A percentile compares a stretch with the other conserved stretches of the same genome.
phyloP scores from a whole-genome alignment of 805 yeast species.

The Kodamaea restingae region DNA sequence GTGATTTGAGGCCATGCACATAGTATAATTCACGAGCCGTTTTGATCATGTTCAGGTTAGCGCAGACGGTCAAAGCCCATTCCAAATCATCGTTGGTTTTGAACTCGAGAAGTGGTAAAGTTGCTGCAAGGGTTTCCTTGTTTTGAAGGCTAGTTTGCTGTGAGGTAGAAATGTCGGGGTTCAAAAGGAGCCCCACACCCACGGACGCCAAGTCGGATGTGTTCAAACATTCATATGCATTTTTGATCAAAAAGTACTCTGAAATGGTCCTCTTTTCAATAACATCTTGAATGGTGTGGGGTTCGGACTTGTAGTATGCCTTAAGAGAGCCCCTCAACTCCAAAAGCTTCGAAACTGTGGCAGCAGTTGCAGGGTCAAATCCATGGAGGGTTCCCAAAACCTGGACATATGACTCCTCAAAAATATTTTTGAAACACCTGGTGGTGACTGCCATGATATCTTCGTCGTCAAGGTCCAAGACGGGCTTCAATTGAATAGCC shows the following conservation, averaged over 20 bases:
- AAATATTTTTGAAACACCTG: constrained; percentile 47
- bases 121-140: constrained; percentile 45
- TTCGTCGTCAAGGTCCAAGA: constrained; percentile 25
- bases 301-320: constrained; percentile 24
- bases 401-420: constrained; percentile 53
- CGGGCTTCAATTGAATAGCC: constrained; percentile 29
- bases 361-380: constrained; percentile 59
- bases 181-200: constrained; percentile 59
- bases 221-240: constrained; percentile 52
- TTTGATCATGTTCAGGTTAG: constrained; percentile 55
- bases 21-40: constrained; percentile 56
- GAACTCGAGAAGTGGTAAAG: constrained; percentile 58
- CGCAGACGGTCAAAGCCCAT: constrained; percentile 73
- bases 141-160: constrained; percentile 32
- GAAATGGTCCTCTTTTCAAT: constrained; percentile 38
- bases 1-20: constrained; percentile 43
- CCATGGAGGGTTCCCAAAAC: constrained; percentile 57
- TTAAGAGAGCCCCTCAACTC: constrained; percentile 61
- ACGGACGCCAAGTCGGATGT: constrained; percentile 56
- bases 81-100: constrained; percentile 72
- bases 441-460: constrained; percentile 25
- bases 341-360: constrained; percentile 56
- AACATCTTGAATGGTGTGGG: constrained; percentile 10
- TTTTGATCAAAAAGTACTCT: constrained; percentile 51
- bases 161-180: constrained; percentile 41